A percentile compares a stretch with the other conserved stretches of the same genome.
These are phyloP conservation scores for Aspergillus mulundensis DNA, from an alignment of 495 filamentous ascomycete genomes.

Conservation along the genomic window DNA sequence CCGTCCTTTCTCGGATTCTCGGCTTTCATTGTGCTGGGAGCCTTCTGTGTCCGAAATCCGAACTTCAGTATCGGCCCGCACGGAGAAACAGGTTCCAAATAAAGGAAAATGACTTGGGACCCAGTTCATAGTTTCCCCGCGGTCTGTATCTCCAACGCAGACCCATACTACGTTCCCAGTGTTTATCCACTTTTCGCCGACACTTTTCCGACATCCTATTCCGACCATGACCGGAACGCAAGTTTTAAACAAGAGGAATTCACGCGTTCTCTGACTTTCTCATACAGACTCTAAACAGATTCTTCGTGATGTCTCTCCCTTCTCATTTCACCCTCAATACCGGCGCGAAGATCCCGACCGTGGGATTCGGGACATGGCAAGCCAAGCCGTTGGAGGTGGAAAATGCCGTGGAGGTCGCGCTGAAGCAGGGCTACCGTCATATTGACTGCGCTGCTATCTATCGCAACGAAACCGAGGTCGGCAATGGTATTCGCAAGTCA, in stretches of 20 bases:
- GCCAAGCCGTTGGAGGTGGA: slow-evolving; percentile 1
- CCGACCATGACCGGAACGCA: not conserved
- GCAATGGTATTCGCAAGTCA: slow-evolving; percentile 54
- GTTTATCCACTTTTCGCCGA: not conserved
- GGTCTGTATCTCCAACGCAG: not conserved
- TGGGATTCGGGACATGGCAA: slow-evolving; percentile 24
- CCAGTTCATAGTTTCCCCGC: not conserved
- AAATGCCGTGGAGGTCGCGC: not conserved
- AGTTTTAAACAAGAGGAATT: not conserved
- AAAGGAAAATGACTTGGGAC: not conserved
- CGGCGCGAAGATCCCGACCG: slow-evolving; percentile 35
- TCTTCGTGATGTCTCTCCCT: slow-evolving; percentile 29
- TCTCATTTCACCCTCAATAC: slow-evolving; percentile 42
- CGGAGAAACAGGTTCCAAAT: no score
- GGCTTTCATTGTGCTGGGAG: no score
- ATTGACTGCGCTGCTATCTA: slow-evolving; percentile 26
- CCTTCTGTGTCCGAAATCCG: no score
- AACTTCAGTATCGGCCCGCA: no score
- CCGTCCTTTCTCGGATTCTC: no score
- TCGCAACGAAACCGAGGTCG: slow-evolving; percentile 64
- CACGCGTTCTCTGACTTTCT: not conserved
- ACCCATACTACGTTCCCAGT: not conserved
- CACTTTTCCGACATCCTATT: slow-evolving; percentile 6
- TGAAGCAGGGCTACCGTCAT: slow-evolving; percentile 4
- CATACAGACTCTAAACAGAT: not conserved